Evolutionary conservation across 192 early-diverging fungal genomes (phyloP).

Genomic region (Podila verticillata): DNA sequence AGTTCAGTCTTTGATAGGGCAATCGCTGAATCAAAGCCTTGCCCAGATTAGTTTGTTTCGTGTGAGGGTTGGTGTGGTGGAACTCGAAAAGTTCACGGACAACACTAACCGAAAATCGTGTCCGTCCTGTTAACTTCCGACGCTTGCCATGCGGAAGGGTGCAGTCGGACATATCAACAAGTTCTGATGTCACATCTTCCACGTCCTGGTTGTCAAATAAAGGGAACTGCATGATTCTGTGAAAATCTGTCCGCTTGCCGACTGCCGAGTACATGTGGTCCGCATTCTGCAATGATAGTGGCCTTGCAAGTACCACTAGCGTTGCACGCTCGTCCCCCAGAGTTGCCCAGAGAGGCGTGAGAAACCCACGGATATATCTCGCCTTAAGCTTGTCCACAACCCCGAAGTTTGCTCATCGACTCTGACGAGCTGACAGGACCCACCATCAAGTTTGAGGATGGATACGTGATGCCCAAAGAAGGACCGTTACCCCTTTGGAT

Average conservation of each 20-base stretch:
- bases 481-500: no score
- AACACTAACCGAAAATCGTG: slow-evolving; percentile 18
- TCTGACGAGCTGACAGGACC: no score
- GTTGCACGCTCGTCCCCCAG: slow-evolving; percentile 23
- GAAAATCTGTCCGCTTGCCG: slow-evolving; percentile 15
- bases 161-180: slow-evolving; percentile 10
- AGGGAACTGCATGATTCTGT: slow-evolving; percentile 19
- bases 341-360: slow-evolving; percentile 28
- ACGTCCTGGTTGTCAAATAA: slow-evolving; percentile 9
- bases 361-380: slow-evolving; percentile 34
- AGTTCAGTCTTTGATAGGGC: slow-evolving; percentile 5
- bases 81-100: slow-evolving; percentile 16
- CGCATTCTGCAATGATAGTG: slow-evolving; percentile 25
- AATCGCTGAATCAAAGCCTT: slow-evolving; percentile 20
- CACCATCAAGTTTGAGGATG: no score
- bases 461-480: no score
- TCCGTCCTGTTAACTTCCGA: slow-evolving; percentile 9
- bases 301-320: slow-evolving; percentile 36
- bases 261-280: slow-evolving; percentile 31
- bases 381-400: no score
- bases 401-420: no score
- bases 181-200: background rate
- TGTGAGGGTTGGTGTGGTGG: background rate
- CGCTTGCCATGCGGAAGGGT: slow-evolving; percentile 4
- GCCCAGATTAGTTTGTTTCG: slow-evolving; percentile 21